phyloP scores from a whole-genome alignment of 1,284 basidiomycete species.

The Takashimella koratensis region DNA sequence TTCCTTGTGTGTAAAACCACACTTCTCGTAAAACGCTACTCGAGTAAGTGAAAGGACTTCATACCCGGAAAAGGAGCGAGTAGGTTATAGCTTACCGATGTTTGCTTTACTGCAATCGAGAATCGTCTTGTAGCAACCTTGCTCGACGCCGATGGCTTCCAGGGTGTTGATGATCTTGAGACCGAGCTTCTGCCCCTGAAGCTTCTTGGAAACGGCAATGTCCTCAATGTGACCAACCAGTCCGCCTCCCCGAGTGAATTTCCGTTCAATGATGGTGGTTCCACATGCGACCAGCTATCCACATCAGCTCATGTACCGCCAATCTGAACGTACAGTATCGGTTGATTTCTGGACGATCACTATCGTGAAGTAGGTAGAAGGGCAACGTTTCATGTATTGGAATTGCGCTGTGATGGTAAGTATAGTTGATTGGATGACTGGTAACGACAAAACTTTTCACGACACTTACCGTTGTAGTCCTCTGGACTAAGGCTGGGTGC shows the following conservation, averaged over 20 bases:
- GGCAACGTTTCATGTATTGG: slow-evolving; percentile 48
- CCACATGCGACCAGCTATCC: slow-evolving; percentile 74
- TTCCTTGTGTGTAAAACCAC: slow-evolving; percentile 83
- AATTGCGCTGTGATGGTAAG: slow-evolving; percentile 56
- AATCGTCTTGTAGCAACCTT: slow-evolving; percentile 92
- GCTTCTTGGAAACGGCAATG: slow-evolving; percentile 82
- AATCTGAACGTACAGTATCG: slow-evolving; percentile 53
- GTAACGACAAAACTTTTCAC: background rate
- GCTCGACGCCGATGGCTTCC: slow-evolving; percentile 68
- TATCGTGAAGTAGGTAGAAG: slow-evolving; percentile 73
- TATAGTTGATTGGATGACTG: background rate
- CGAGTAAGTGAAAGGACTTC: slow-evolving; percentile 9
- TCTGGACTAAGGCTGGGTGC: slow-evolving; percentile 67
- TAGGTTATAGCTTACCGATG: slow-evolving; percentile 63
- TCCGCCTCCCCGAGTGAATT: slow-evolving; percentile 80
- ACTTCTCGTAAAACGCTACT: slow-evolving; percentile 93
- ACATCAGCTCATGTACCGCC: slow-evolving; percentile 30
- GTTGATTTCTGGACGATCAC: slow-evolving; percentile 73
- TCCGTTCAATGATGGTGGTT: slow-evolving; percentile 82
- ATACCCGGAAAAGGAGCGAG: slow-evolving; percentile 6
- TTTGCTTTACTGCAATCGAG: slow-evolving; percentile 90
- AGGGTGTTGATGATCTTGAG: slow-evolving; percentile 80
- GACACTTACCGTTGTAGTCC: slow-evolving; percentile 54
- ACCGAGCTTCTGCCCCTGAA: slow-evolving; percentile 84
- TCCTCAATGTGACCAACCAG: slow-evolving; percentile 94